Evolutionary conservation across 139 green algal species (phyloP).

Genomic region (Closterium sp.): DNA sequence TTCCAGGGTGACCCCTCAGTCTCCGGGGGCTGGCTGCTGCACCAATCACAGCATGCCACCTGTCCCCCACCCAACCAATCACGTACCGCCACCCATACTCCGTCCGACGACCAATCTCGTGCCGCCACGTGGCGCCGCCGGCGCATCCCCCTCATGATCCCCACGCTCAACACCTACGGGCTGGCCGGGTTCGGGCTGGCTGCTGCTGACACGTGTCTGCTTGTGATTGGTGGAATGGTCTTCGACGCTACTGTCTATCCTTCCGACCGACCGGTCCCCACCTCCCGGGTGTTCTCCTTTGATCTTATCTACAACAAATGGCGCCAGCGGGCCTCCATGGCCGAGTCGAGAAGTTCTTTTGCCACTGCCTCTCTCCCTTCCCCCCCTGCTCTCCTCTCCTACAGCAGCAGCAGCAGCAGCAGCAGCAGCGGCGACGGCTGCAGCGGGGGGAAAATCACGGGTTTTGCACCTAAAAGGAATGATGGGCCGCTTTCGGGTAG

Average conservation of each 20-base stretch:
- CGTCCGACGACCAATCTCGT: not conserved
- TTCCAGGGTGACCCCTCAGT: not conserved
- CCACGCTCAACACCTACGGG: not conserved
- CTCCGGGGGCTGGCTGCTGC: not conserved
- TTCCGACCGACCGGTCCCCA: not conserved
- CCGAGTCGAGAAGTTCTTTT: not conserved
- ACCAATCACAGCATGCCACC: not conserved
- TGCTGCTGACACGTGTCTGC: not conserved
- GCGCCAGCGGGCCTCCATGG: not conserved
- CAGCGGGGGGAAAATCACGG: not conserved
- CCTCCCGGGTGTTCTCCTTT: not conserved
- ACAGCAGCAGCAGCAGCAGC: no score
- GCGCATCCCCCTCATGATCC: not conserved
- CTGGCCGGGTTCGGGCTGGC: not conserved
- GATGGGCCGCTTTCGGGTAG: no score
- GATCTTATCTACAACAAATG: not conserved
- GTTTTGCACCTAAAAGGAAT: not conserved
- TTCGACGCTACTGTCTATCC: not conserved
- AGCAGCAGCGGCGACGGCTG: no score
- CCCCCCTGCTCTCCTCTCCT: no score
- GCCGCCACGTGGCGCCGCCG: not conserved
- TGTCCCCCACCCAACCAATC: not conserved
- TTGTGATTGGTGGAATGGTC: not conserved
- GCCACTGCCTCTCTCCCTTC: not conserved
- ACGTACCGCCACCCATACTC: not conserved